These are phyloP conservation scores for Exophiala calicioides DNA, from an alignment of 2,329 filamentous ascomycete genomes.

Conservation along the genomic window DNA sequence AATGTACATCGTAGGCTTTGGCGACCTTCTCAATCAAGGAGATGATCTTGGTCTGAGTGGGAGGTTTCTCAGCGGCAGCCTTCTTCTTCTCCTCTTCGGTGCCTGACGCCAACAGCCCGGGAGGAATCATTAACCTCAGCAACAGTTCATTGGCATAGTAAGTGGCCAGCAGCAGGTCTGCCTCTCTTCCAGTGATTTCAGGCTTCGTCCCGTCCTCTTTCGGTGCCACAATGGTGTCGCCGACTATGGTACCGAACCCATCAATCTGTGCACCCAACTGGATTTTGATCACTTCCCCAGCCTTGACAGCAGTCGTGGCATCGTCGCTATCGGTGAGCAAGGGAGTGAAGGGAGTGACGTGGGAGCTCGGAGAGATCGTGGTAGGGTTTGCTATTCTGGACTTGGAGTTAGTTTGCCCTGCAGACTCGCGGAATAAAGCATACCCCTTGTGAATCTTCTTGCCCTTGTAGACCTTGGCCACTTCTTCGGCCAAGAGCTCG, in stretches of 20 bases:
- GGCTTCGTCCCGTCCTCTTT: slow-evolving; percentile 62
- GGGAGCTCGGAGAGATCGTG: slow-evolving; percentile 89
- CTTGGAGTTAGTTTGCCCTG: too few relatives aligned
- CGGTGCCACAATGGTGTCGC: slow-evolving; percentile 80
- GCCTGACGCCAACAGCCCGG: slow-evolving; percentile 78
- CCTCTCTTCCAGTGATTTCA: slow-evolving; percentile 71
- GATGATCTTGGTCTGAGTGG: slow-evolving; percentile 83
- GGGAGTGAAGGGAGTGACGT: slow-evolving; percentile 95
- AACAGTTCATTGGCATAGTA: slow-evolving; percentile 96
- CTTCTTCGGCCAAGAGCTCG: slow-evolving; percentile 89
- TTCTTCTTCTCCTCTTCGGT: slow-evolving; percentile 96
- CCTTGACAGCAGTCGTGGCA: slow-evolving; percentile 75
- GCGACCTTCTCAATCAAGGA: slow-evolving; percentile 85
- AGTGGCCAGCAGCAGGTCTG: slow-evolving; percentile 86
- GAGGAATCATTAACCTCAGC: slow-evolving; percentile 84
- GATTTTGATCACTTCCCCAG: slow-evolving; percentile 89
- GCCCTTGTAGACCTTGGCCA: slow-evolving; percentile 95
- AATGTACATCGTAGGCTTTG: slow-evolving; percentile 84
- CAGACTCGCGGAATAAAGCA: too few relatives aligned
- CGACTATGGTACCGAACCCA: slow-evolving; percentile 94
- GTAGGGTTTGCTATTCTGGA: slow-evolving; percentile 54
- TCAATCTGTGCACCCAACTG: slow-evolving; percentile 99
- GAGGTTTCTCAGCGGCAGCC: slow-evolving; percentile 77
- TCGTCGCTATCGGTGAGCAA: slow-evolving; percentile 83
- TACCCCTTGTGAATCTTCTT: too few relatives aligned